Base-by-base conservation (phyloP, 2,329 filamentous ascomycete species). In the Leptodontidium sp. region DNA sequence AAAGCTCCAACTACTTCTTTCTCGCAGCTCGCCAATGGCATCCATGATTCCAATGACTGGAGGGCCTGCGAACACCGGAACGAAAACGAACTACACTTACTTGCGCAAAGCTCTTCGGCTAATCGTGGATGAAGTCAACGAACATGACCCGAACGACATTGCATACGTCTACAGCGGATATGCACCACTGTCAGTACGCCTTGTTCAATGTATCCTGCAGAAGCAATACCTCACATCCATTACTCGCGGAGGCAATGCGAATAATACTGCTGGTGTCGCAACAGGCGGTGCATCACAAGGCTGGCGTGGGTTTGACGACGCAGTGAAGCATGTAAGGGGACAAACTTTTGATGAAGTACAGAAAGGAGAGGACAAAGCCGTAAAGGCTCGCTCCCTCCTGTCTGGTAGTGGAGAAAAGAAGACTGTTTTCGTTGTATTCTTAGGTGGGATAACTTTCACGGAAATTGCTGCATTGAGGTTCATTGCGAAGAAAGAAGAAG, bases 91-190 rank as follows among this genome's bases (percentile, higher is more conserved):
- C 79, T 99, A 98, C 81, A 90, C 89, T 4, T 92, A 93, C 73
- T 83, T 98, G 5, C 91, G 97, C 65, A 97, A 96, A 79, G 90
- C 91, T 70, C 87, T 99, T 15, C 89, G 91, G 38, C 87, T 99
- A 17, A 97, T 98, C 78, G 91, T 98, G 66, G 96, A 99, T 78
- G 96, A 98, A 78, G 95, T 99, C 49, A 94, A 97, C 77, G 96
- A 99, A 80, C 90, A 96, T 68, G 92, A 97, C 58, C 96, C 96
- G 2, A 93, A 96, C 76, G 96, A 99, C 75, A 91, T 98, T 70
- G 92, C 94, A n/a, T 99, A 99, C 77, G 94, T 98, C 12, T 99
- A 98, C 81, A 97, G 93, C 72, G 97, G 96, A 64, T 99, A 98
- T 78, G 96, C 97, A 4, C 97, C 96, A 0, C 86, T 99, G 14